Evolutionary conservation across 495 filamentous ascomycete genomes (phyloP).

Genomic region (Neurospora tetraspora): DNA sequence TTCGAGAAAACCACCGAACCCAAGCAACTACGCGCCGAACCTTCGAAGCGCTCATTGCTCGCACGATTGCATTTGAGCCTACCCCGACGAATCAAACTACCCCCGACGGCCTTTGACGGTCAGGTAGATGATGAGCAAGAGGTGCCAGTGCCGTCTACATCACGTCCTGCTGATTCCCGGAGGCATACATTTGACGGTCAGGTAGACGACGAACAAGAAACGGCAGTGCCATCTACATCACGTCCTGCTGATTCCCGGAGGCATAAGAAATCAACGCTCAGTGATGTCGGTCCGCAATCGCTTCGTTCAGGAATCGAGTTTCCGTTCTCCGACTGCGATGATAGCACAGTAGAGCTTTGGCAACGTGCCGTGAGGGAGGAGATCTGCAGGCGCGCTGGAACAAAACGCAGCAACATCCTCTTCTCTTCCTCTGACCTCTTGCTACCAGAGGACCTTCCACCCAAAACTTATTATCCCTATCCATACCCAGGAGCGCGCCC

Average conservation of each 20-base stretch:
- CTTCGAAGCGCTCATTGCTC: constrained; percentile 21
- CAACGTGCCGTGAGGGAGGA: constrained; percentile 15
- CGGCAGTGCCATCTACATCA: neutral
- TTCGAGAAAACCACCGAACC: constrained; percentile 22
- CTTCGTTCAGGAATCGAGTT: neutral
- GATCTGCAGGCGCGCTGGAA: constrained; percentile 10
- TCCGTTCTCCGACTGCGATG: constrained; percentile 6
- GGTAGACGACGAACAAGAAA: neutral
- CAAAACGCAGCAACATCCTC: constrained; percentile 1
- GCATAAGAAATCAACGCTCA: neutral
- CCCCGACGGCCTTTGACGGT: constrained; percentile 11
- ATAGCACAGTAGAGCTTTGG: constrained; percentile 14
- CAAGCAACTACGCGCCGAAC: constrained; percentile 1
- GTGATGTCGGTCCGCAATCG: neutral
- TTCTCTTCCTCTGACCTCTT: neutral
- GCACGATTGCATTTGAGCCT: constrained; percentile 24
- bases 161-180: neutral
- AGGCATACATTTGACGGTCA: constrained; percentile 6
- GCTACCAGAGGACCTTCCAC: neutral
- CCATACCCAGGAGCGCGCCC: neutral
- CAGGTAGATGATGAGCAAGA: neutral
- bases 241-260: neutral
- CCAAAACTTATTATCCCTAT: neutral
- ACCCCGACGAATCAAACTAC: constrained; percentile 17
- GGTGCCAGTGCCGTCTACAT: neutral